These are phyloP conservation scores for Fusarium concolor DNA, from an alignment of 2,329 filamentous ascomycete genomes.

Conservation along the genomic window DNA sequence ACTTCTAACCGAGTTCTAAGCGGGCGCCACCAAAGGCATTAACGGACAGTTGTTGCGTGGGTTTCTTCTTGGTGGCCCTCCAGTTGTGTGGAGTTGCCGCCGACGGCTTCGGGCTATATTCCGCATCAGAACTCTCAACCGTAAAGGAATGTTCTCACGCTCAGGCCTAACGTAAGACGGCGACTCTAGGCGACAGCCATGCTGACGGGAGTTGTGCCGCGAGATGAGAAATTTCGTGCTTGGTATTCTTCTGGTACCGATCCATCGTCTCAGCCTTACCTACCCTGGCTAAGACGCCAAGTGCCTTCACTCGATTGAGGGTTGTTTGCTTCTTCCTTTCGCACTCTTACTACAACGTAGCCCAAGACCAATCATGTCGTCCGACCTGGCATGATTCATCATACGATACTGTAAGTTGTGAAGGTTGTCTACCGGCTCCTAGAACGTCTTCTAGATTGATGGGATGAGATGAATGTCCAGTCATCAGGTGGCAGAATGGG, in stretches of 20 bases:
- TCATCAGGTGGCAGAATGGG: constrained; percentile 27
- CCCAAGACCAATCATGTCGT: constrained; percentile 26
- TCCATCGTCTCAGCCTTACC: constrained; percentile 46
- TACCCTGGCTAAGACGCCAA: constrained; percentile 25
- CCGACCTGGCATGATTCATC: constrained; percentile 42
- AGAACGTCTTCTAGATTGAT: constrained; percentile 12
- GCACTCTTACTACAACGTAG: constrained; percentile 1
- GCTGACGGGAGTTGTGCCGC: constrained; percentile 24
- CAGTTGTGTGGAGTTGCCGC: neutral
- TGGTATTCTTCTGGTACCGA: constrained; percentile 20
- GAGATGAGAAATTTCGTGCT: constrained; percentile 29
- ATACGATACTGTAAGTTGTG: constrained; percentile 40
- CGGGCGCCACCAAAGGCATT: constrained; percentile 26
- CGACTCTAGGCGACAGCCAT: neutral
- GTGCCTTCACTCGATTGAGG: constrained; percentile 3
- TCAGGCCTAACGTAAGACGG: neutral
- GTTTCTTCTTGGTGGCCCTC: constrained; percentile 1
- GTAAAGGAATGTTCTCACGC: neutral
- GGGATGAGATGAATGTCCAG: constrained; percentile 12
- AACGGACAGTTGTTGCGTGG: constrained; percentile 8
- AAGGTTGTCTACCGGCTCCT: constrained; percentile 14
- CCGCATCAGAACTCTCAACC: constrained; percentile 6
- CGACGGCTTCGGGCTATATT: constrained; percentile 3
- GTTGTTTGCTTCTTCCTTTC: constrained; percentile 36
- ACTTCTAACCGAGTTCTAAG: too few species aligned